Percentiles rank a stretch among this genome's conserved stretches.
Conservation (phyloP, 306 rosid species). For the Hippophae tibetana region DNA sequence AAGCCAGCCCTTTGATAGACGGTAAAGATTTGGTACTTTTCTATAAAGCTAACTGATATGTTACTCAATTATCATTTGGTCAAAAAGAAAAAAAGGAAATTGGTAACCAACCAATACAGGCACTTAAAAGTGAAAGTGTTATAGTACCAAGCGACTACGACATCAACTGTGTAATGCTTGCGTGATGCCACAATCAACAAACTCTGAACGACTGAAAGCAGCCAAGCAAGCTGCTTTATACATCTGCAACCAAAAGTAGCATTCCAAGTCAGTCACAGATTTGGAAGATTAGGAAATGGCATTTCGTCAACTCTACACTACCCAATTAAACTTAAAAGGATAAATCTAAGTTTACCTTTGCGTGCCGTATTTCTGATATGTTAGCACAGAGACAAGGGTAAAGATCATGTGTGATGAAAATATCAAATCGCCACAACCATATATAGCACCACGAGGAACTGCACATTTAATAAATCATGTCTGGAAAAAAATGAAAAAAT, state of each 20-base stretch:
- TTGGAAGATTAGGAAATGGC: not conserved
- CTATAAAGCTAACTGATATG: too few relatives aligned
- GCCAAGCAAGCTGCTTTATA: constrained; percentile 79
- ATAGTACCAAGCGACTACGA: constrained; percentile 92
- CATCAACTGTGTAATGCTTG: constrained; percentile 96
- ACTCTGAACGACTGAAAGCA: constrained; percentile 77
- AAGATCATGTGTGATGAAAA: constrained; percentile 99
- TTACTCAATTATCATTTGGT: too few relatives aligned
- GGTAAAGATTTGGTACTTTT: too few relatives aligned
- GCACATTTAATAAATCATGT: constrained; percentile 26
- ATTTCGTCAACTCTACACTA: not conserved
- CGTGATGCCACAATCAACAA: constrained; percentile 91
- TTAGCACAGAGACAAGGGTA: constrained; percentile 70
- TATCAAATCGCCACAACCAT: constrained; percentile 96
- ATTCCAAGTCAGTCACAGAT: constrained; percentile 5
- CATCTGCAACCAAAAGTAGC: constrained; percentile 29
- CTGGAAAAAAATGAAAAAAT: constrained; percentile 9
- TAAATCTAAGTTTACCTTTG: constrained; percentile 39
- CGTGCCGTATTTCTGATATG: constrained; percentile 90
- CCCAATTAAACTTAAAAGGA: not conserved
- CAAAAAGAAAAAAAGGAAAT: too few relatives aligned
- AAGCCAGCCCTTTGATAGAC: too few relatives aligned
- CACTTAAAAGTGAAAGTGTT: not conserved
- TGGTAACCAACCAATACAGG: not conserved
- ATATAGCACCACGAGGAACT: constrained; percentile 80